Conservation (phyloP, 2,329 filamentous ascomycete species). For the Aspergillus sclerotialis region DNA sequence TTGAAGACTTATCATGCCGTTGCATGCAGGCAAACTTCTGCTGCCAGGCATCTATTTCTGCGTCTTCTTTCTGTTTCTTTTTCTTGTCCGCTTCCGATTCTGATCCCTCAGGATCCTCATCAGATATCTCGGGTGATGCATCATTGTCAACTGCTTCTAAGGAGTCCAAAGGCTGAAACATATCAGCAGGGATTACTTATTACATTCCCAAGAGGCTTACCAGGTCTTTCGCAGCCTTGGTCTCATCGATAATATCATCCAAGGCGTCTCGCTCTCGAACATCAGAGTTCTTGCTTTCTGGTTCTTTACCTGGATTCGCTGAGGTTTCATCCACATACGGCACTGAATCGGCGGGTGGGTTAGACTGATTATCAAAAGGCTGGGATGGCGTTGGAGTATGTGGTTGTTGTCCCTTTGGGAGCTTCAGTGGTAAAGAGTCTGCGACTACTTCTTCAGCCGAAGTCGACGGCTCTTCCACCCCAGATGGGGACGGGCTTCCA, state of each 20-base stretch:
- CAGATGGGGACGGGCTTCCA: conserved; percentile 10
- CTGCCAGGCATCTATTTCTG: conserved; percentile 22
- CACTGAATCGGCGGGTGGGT: not conserved
- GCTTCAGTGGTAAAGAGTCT: conserved; percentile 24
- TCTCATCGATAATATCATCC: conserved; percentile 57
- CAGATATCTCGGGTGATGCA: conserved; percentile 6
- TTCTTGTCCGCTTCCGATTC: conserved; percentile 8
- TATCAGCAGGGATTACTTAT: conserved; percentile 8
- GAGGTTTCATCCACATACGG: conserved; percentile 1
- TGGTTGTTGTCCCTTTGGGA: conserved; percentile 10
- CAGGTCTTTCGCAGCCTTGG: conserved; percentile 54
- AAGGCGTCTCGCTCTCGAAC: conserved; percentile 47
- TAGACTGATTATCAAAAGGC: conserved; percentile 2
- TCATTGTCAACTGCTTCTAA: conserved; percentile 22
- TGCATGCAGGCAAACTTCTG: conserved; percentile 55
- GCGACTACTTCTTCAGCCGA: conserved; percentile 1
- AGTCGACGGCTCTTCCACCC: conserved; percentile 8
- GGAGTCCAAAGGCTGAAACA: conserved; percentile 27
- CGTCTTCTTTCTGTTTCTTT: conserved; percentile 6
- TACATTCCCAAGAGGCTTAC: conserved; percentile 20
- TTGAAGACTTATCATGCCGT: conserved; percentile 40
- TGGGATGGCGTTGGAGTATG: conserved; percentile 12
- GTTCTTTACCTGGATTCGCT: conserved; percentile 3
- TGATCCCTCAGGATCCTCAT: conserved; percentile 10
- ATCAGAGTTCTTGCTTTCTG: conserved; percentile 2